phyloP scores from a whole-genome alignment of 2,329 filamentous ascomycete genomes.

The Colletotrichum orchidophilum region DNA sequence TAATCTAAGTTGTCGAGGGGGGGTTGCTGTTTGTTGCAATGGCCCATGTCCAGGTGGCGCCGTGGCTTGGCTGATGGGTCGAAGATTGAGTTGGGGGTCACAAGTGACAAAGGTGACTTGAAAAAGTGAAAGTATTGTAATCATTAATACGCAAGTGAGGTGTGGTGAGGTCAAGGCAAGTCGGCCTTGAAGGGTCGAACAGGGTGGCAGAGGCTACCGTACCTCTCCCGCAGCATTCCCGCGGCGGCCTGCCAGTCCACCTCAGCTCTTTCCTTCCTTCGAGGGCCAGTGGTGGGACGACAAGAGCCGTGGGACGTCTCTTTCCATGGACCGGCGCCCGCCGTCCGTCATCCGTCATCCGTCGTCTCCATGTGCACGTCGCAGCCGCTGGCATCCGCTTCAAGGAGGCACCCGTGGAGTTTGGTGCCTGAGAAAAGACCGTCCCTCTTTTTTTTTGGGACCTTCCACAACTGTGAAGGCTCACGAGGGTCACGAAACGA shows the following conservation, averaged over 20 bases:
- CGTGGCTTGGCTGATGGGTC: background rate
- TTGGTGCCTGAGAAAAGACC: background rate
- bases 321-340: slow-evolving; percentile 11
- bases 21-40: background rate
- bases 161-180: background rate
- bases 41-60: background rate
- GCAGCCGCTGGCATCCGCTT: background rate
- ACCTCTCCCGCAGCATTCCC: slow-evolving; percentile 25
- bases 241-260: background rate
- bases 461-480: background rate
- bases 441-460: background rate
- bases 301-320: slow-evolving; percentile 12
- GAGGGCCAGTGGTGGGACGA: slow-evolving; percentile 22
- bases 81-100: background rate
- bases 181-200: background rate
- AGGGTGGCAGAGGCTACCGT: background rate
- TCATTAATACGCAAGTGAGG: no score
- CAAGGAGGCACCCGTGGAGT: background rate
- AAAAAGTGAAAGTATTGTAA: background rate
- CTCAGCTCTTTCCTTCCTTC: background rate
- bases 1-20: background rate
- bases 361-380: slow-evolving; percentile 4
- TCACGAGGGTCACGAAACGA: background rate
- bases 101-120: background rate
- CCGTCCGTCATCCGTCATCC: slow-evolving; percentile 11